A percentile compares a stretch with the other conserved stretches of the same genome.
Evolutionary conservation across 2,329 filamentous ascomycete genomes (phyloP).

Genomic region (Phialophora chinensis): DNA sequence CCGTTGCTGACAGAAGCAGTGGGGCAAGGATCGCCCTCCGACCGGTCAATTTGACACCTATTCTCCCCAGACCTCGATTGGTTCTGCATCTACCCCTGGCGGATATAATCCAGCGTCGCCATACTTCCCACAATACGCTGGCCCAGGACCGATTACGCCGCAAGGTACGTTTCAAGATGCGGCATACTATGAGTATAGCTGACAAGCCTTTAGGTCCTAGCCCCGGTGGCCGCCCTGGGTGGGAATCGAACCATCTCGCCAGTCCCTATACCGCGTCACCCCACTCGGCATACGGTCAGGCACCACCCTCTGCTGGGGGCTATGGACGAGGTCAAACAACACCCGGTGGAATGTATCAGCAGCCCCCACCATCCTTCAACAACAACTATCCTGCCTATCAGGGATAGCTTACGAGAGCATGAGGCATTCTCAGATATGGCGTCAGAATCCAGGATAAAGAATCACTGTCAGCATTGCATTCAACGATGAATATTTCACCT

Average conservation of each 20-base stretch:
- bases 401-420: slow-evolving; percentile 22
- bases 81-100: slow-evolving; percentile 68
- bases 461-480: background rate
- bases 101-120: slow-evolving; percentile 76
- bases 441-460: background rate
- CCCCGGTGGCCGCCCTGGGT: slow-evolving; percentile 61
- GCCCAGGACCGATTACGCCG: slow-evolving; percentile 63
- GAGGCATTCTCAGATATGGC: slow-evolving; percentile 9
- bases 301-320: slow-evolving; percentile 75
- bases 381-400: slow-evolving; percentile 34
- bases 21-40: slow-evolving; percentile 98
- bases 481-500: background rate
- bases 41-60: slow-evolving; percentile 82
- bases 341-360: slow-evolving; percentile 33
- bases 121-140: slow-evolving; percentile 94
- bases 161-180: slow-evolving; percentile 27
- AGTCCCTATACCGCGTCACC: slow-evolving; percentile 57
- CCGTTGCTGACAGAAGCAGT: slow-evolving; percentile 63
- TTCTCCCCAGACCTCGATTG: slow-evolving; percentile 77
- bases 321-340: slow-evolving; percentile 73
- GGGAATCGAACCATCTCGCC: slow-evolving; percentile 57
- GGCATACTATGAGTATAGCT: slow-evolving; percentile 50
- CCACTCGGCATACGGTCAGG: slow-evolving; percentile 63
- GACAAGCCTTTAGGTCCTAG: slow-evolving; percentile 54
- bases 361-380: slow-evolving; percentile 30